phyloP scores from a whole-genome alignment of 768 basidiomycete genomes.

The Suillus luteus region DNA sequence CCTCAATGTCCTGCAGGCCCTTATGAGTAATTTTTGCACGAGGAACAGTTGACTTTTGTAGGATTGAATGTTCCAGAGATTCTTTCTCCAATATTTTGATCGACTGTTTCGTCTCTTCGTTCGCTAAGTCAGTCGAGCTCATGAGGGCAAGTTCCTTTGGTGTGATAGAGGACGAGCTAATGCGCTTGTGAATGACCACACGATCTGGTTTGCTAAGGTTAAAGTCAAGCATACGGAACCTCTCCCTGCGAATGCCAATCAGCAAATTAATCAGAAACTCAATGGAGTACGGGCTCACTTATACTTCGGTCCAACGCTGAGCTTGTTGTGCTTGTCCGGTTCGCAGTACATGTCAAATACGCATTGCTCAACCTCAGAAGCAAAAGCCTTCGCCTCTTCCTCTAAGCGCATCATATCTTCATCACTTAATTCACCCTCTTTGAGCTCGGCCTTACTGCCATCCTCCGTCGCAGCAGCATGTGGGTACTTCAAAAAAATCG shows the following conservation, averaged over 20 bases:
- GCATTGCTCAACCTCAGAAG: slow-evolving; percentile 72
- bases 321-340: slow-evolving; percentile 67
- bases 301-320: slow-evolving; percentile 72
- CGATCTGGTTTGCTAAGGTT: slow-evolving; percentile 86
- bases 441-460: slow-evolving; percentile 41
- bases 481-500: slow-evolving; percentile 74
- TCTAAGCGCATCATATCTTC: slow-evolving; percentile 60
- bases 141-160: slow-evolving; percentile 77
- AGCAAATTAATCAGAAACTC: slow-evolving; percentile 11
- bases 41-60: slow-evolving; percentile 63
- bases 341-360: slow-evolving; percentile 79
- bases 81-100: slow-evolving; percentile 83
- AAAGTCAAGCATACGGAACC: slow-evolving; percentile 87
- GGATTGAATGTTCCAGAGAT: slow-evolving; percentile 81
- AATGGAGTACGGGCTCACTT: slow-evolving; percentile 54
- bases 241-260: slow-evolving; percentile 56
- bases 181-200: slow-evolving; percentile 74
- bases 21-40: slow-evolving; percentile 92
- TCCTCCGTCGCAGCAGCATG: slow-evolving; percentile 42
- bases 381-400: slow-evolving; percentile 61
- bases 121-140: slow-evolving; percentile 87
- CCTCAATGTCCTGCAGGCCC: slow-evolving; percentile 89
- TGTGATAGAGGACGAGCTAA: slow-evolving; percentile 64
- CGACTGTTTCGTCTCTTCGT: slow-evolving; percentile 81
- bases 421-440: slow-evolving; percentile 55